phyloP scores from a whole-genome alignment of 805 yeast genomes.

The Yarrowia osloensis region DNA sequence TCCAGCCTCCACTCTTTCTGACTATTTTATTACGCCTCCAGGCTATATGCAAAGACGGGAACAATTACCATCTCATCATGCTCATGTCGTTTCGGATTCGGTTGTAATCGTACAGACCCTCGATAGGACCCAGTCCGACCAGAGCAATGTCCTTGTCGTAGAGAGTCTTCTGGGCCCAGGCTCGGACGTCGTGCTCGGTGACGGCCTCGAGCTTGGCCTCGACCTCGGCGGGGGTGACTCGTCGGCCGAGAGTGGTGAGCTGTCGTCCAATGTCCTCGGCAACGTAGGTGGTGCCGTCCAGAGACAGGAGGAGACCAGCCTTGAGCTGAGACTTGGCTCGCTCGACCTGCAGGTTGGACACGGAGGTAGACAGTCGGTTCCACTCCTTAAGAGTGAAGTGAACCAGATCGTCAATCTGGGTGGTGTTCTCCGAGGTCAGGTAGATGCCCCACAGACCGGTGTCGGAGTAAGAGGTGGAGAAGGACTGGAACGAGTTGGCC shows the following conservation, averaged over 20 bases:
- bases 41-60: conserved; percentile 26
- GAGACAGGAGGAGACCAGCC: conserved; percentile 82
- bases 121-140: conserved; percentile 87
- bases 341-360: conserved; percentile 82
- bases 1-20: conserved; percentile 1
- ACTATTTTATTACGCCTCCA: conserved; percentile 25
- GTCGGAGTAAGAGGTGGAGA: conserved; percentile 95
- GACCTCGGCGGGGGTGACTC: conserved; percentile 72
- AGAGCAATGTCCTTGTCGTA: conserved; percentile 79
- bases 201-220: conserved; percentile 75
- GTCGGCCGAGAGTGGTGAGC: conserved; percentile 86
- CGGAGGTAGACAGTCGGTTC: conserved; percentile 80
- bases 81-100: conserved; percentile 56
- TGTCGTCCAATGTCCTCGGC: conserved; percentile 99
- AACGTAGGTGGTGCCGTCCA: conserved; percentile 93
- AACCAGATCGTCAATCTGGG: conserved; percentile 65
- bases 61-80: conserved; percentile 44
- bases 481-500: conserved; percentile 95
- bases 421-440: conserved; percentile 75
- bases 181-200: conserved; percentile 72
- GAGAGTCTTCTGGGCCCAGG: conserved; percentile 85
- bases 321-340: conserved; percentile 93
- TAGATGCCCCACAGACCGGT: conserved; percentile 98
- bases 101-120: conserved; percentile 65
- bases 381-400: conserved; percentile 83